These are phyloP conservation scores for Zalaria obscura DNA, from an alignment of 2,329 filamentous ascomycete genomes.

Conservation along the genomic window DNA sequence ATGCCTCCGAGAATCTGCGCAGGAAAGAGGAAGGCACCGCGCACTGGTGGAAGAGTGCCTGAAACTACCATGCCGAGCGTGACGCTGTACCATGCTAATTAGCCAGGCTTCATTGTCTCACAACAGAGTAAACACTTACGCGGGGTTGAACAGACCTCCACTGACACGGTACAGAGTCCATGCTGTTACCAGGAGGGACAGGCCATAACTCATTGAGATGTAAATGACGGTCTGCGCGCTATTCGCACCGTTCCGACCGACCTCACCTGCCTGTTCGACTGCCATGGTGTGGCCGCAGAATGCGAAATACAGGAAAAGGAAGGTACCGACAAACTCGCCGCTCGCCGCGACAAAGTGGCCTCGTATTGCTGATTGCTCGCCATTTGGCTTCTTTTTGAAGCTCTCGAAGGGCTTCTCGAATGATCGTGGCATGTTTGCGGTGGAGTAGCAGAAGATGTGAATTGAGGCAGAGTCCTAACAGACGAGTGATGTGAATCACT, in stretches of 20 bases:
- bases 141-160: slow-evolving; percentile 14
- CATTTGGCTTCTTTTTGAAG: neutral
- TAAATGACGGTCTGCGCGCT: slow-evolving; percentile 13
- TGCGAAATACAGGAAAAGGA: slow-evolving; percentile 20
- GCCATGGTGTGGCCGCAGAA: slow-evolving; percentile 15
- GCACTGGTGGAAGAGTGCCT: slow-evolving; percentile 11
- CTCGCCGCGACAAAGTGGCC: slow-evolving; percentile 7
- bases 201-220: slow-evolving; percentile 16
- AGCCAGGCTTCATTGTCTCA: neutral
- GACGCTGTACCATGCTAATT: slow-evolving; percentile 5
- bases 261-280: slow-evolving; percentile 9
- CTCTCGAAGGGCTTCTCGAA: slow-evolving; percentile 3
- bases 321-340: slow-evolving; percentile 20
- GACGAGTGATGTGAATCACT: too few relatives aligned
- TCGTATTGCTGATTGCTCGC: neutral
- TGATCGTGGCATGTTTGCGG: neutral
- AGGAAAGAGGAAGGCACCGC: slow-evolving; percentile 14
- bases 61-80: slow-evolving; percentile 16
- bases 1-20: slow-evolving; percentile 17
- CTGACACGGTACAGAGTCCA: slow-evolving; percentile 16
- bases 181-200: slow-evolving; percentile 16
- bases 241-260: slow-evolving; percentile 8
- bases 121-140: slow-evolving; percentile 1
- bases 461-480: too few relatives aligned
- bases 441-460: too few relatives aligned